These are phyloP conservation scores for Stephanocyclus meneghinianus DNA, from an alignment of 352 stramenopile species.

Conservation along the genomic window DNA sequence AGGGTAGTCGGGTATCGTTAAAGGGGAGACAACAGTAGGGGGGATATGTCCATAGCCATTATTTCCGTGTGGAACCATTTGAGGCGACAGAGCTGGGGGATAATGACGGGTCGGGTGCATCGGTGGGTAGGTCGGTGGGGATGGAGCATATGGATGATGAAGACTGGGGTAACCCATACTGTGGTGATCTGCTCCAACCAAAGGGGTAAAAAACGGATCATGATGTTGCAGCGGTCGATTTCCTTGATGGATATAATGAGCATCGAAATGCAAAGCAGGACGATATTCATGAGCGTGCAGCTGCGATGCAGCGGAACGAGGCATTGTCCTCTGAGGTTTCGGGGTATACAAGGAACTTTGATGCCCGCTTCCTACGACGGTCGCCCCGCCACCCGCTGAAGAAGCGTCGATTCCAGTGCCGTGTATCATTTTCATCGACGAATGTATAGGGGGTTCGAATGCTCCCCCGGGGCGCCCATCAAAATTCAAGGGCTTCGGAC, in stretches of 20 bases:
- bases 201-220: constrained; percentile 1
- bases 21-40: constrained; percentile 30
- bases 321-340: constrained; percentile 23
- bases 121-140: neutral
- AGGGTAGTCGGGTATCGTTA: constrained; percentile 36
- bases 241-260: neutral
- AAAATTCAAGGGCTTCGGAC: constrained; percentile 12
- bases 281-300: constrained; percentile 14
- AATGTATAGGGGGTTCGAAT: constrained; percentile 3
- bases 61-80: constrained; percentile 15
- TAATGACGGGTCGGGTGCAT: constrained; percentile 16
- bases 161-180: constrained; percentile 5
- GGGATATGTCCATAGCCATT: constrained; percentile 10
- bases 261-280: constrained; percentile 7
- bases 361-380: constrained; percentile 2
- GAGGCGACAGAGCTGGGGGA: constrained; percentile 4
- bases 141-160: constrained; percentile 21
- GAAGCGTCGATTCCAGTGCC: neutral
- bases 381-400: neutral
- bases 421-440: constrained; percentile 1
- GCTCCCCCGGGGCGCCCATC: constrained; percentile 3
- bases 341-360: constrained; percentile 17
- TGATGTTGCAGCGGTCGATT: constrained; percentile 11
- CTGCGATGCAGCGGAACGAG: neutral
- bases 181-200: constrained; percentile 1